These are phyloP conservation scores for Scheffersomyces cryptocercus DNA, from an alignment of 1,139 yeast species.

Conservation along the genomic window DNA sequence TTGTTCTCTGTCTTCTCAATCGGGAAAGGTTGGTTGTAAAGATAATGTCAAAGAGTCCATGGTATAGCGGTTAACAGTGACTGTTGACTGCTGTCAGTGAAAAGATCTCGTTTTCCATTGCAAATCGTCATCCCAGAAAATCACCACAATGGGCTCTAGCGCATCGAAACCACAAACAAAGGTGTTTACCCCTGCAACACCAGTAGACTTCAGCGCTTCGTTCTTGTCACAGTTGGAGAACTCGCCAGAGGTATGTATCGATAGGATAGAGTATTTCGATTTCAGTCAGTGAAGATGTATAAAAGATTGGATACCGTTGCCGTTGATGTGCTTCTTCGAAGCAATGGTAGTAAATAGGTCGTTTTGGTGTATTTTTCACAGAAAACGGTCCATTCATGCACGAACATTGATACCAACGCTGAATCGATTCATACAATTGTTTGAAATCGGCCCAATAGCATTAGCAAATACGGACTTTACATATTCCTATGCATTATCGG, in stretches of 20 bases:
- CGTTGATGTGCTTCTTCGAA: neutral
- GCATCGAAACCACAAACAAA: conserved; percentile 64
- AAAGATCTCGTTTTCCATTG: too few relatives aligned
- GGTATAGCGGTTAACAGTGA: too few relatives aligned
- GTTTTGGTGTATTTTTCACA: too few relatives aligned
- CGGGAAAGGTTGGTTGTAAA: too few relatives aligned
- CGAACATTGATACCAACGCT: neutral
- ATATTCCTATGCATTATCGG: neutral
- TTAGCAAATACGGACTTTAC: neutral
- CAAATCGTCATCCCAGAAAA: neutral
- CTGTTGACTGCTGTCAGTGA: too few relatives aligned
- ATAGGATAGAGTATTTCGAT: neutral
- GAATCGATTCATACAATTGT: neutral
- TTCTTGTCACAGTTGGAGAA: conserved; percentile 71
- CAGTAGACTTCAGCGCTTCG: conserved; percentile 72
- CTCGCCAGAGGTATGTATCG: conserved; percentile 56
- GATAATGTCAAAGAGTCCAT: too few relatives aligned
- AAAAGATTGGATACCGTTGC: neutral
- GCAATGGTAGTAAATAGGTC: too few relatives aligned
- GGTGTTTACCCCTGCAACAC: conserved; percentile 69
- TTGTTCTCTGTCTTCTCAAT: too few relatives aligned
- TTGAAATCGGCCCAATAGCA: neutral
- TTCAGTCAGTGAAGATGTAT: neutral
- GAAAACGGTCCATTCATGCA: neutral
- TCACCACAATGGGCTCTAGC: conserved; percentile 49